Base-by-base conservation (phyloP, 495 filamentous ascomycete genomes). In the Eremomyces bilateralis region DNA sequence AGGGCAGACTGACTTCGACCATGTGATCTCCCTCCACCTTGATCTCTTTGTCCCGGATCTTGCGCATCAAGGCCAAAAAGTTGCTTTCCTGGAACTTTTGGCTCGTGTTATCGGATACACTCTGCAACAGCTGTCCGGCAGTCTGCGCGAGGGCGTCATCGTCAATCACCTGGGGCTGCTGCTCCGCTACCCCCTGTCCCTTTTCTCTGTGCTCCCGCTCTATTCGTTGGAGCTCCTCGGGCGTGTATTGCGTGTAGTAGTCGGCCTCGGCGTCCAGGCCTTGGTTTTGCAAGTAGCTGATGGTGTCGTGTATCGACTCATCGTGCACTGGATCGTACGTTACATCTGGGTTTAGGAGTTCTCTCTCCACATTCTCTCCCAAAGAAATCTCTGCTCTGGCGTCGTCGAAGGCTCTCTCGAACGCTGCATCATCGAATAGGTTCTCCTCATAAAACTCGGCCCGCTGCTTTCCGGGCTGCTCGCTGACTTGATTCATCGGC, bases 1-100 rank as follows among this genome's bases (percentile, higher is more conserved):
- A n/a, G n/a, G n/a, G n/a, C n/a, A n/a, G n/a, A 32, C 30, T 6
- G 6, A 32, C 30, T 41, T 58, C 54, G 32, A 58, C 54, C 44
- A 58, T 46, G 36, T 58, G 51, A 35, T 58, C 53, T 16, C 50
- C 54, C 28, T 54, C 49, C 3, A 58, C 54, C 12, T 38, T 41
- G 8, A 56, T 45, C 35, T 58, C 54, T 6, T 44, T 41, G 31
- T 58, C 54, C 11, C 53, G 46, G 10, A 58, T 43, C 18, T 44
- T 48, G 28, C 76, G 68, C 80, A 88, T 84, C 42, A 88, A 52
- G 5, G 64, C 64, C 13, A 84, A 59, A 44, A 88, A 88, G 36
- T 67, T 69, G 51, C 77, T 82, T 44, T 82, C 63, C 45, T 73
- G 66, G 47, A 84, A 84, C 43, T 88, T 84, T 33, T 67, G 47